A percentile compares a stretch with the other conserved stretches of the same genome.
Conservation (phyloP, 106 monocot species). For the Phalaenopsis aphrodite region DNA sequence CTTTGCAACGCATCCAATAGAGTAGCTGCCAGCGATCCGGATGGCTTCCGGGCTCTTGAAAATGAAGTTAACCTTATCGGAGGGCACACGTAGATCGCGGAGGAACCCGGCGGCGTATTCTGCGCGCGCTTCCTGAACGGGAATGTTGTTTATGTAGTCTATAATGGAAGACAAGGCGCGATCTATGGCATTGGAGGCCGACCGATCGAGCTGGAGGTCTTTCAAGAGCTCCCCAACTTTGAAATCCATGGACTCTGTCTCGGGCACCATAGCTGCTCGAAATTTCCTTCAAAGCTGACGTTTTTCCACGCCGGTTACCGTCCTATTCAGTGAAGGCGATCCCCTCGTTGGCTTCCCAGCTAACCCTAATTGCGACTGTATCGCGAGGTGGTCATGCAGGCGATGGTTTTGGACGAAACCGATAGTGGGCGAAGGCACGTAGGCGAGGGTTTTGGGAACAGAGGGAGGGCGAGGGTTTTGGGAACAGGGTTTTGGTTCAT, state of each 20-base stretch:
- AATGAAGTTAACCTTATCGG: constrained; percentile 43
- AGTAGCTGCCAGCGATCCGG: constrained; percentile 57
- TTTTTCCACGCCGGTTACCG: no score
- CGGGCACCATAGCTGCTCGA: not conserved
- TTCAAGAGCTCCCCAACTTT: constrained; percentile 63
- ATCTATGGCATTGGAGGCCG: constrained; percentile 30
- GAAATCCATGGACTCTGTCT: constrained; percentile 28
- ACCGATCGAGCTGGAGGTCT: constrained; percentile 36
- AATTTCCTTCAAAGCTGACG: no score
- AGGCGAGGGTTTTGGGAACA: no score
- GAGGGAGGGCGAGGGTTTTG: no score
- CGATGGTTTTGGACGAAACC: no score
- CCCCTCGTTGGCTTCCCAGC: no score
- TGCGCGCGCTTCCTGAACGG: constrained; percentile 29
- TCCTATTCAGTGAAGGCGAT: no score
- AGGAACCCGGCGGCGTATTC: constrained; percentile 47
- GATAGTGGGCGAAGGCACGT: no score
- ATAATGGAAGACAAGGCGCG: constrained; percentile 33
- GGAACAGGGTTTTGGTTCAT: no score
- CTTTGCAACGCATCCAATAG: constrained; percentile 48
- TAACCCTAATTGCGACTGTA: no score
- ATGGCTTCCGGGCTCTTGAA: constrained; percentile 53
- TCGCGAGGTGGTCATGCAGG: no score
- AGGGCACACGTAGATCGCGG: constrained; percentile 37
- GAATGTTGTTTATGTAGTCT: constrained; percentile 41